Evolutionary conservation across 108 stramenopile genomes (phyloP), one percentile per base, ranked within the genome.

Genomic region (Nitzschia putrida): DNA sequence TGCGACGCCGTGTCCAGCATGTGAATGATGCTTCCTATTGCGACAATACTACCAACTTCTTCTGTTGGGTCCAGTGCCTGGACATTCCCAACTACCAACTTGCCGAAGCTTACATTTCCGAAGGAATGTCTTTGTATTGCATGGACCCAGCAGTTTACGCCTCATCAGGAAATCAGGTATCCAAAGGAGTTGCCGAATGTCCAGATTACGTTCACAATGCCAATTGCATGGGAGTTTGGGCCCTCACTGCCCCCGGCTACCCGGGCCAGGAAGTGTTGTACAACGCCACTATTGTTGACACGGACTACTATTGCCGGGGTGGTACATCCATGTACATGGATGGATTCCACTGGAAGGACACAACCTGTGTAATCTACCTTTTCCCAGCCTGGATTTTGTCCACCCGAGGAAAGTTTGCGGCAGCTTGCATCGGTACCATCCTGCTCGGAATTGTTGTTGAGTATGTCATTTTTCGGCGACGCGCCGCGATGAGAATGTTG

Each of bases 311-410:
- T 56, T 93, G 92, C 59, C 89, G 88, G 58, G 89, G 89, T 29
- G 85, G 83, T 12, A 90, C 88, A 20, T 78, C 82, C 70, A 94
- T 94, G 93, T 91, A 88, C 71, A 91, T 91, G 90, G 83, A 94
- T 60, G 93, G 93, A 16, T 91, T 94, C 50, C 72, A 86, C 38
- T 94, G 88, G 88, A 67, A 67, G 0, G 78, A 66, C 20, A 51
- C 86, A 4, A 79, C 87, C 24, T 95, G 95, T 73, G 79, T 91
- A n/a, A 86, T 88, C 64, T 77, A 83, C 41, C 69, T 93, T 9
- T 92, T 95, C 61, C 80, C 72, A 29, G 24, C 71, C 0, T 90
- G 85, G 86, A 75, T 87, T 9, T 60, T 95, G 64, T 66, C 81
- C 13, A 78, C 80, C 16, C 76, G 61, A 12, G 67, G 66, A 18